Evolutionary conservation across 192 early-diverging fungal species (phyloP).

Genomic region (Haplosporangium gracile): DNA sequence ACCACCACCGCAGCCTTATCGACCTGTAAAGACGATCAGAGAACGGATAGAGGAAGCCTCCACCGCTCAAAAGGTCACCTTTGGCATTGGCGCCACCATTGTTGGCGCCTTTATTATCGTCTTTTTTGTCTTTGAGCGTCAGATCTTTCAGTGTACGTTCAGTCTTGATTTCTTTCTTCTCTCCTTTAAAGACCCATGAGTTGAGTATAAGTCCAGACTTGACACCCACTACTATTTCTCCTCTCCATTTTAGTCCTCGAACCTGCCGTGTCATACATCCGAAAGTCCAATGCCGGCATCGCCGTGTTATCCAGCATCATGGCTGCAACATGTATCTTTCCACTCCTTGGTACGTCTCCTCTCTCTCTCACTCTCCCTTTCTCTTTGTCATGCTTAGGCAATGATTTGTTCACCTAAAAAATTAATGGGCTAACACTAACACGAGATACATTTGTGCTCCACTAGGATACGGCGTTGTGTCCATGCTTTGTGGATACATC

Average conservation of each 20-base stretch:
- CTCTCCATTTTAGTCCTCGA: conserved; percentile 17
- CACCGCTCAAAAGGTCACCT: neutral
- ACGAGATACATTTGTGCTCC: neutral
- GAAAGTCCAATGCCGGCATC: conserved; percentile 27
- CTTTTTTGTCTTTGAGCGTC: conserved; percentile 37
- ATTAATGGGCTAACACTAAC: neutral
- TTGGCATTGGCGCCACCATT: neutral
- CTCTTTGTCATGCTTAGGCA: neutral
- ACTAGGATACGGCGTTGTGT: conserved; percentile 43
- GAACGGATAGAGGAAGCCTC: neutral
- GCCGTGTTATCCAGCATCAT: conserved; percentile 19
- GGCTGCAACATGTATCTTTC: conserved; percentile 49
- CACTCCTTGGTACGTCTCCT: conserved; percentile 32
- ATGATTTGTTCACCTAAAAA: neutral
- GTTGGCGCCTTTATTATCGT: conserved; percentile 26
- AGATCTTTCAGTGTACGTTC: conserved; percentile 38
- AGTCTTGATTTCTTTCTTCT: neutral
- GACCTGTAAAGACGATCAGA: neutral
- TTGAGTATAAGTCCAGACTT: neutral
- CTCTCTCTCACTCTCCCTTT: neutral
- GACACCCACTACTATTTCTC: neutral
- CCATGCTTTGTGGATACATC: conserved; percentile 41
- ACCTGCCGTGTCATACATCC: conserved; percentile 35
- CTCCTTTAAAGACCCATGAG: neutral
- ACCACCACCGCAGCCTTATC: neutral